Percentiles rank a stretch among this genome's conserved stretches.
These are phyloP conservation scores for Grosmannia serpens DNA, from an alignment of 2,329 filamentous ascomycete genomes.

Conservation along the genomic window DNA sequence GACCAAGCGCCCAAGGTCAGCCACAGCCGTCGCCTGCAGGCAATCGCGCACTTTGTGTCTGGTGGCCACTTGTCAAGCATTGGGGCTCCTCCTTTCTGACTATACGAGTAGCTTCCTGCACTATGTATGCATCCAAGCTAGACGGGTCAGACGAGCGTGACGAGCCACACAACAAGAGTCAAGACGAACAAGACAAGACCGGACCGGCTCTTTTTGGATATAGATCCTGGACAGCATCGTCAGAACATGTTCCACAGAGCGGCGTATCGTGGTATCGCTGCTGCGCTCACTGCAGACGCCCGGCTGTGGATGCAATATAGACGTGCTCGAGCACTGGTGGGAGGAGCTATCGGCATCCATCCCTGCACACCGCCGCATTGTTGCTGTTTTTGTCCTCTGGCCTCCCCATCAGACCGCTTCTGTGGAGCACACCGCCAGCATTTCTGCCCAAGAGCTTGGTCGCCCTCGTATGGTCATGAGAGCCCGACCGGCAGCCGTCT, in stretches of 20 bases:
- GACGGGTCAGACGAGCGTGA: too few relatives aligned
- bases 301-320: neutral
- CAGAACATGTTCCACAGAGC: too few relatives aligned
- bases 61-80: too few relatives aligned
- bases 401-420: neutral
- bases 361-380: neutral
- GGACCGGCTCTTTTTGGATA: too few relatives aligned
- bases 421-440: neutral
- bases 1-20: neutral
- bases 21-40: neutral
- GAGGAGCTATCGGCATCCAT: neutral
- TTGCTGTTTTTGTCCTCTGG: neutral
- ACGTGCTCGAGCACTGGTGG: neutral
- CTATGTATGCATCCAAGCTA: too few relatives aligned
- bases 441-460: neutral
- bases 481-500: neutral
- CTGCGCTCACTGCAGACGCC: neutral
- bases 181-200: too few relatives aligned
- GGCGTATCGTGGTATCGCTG: neutral
- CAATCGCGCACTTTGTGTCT: neutral
- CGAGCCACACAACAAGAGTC: too few relatives aligned
- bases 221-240: too few relatives aligned
- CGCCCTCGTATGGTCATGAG: neutral
- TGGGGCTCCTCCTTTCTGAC: neutral
- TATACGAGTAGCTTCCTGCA: too few relatives aligned